Base-by-base conservation (phyloP, 2,329 filamentous ascomycete species). In the Zopfia rhizophila region DNA sequence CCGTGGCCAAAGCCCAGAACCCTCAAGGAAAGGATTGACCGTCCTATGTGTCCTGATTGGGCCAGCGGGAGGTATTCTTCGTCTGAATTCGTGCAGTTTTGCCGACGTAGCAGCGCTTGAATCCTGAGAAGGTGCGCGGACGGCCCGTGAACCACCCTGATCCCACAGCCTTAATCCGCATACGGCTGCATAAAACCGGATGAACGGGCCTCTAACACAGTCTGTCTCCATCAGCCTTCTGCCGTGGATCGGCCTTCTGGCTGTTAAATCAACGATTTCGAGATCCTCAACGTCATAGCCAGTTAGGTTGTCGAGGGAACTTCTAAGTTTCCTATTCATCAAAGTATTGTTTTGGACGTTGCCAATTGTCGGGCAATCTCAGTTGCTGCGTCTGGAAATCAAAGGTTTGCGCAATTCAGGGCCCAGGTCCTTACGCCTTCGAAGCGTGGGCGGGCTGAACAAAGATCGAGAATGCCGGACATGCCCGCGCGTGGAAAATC, bases 181-280 rank as follows among this genome's bases (percentile, higher is more conserved):
- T 60, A 25, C 37, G 59, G 59, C 47, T 51, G 54, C 62, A 61
- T 62, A 65, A 66, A 65, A 64, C 63, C 58, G 59, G 61, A 60
- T 51, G 47, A 29, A 48, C 56, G 41, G 43, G 32, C 51, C 53
- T 62, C 65, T 58, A 62, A 51, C 47, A 53, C 56, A 51, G 53
- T 48, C 58, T 53, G 51, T 52, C 52, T 48, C 49, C 3, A 41
- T 23, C 38, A 31, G 38, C 25, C 25, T 31, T 8, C 46, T 61
- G 58, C 56, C 58, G 45, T 44, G 48, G 58, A 67, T 68, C 65
- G 63, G 61, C 43, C 47, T 56, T 13, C 52, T 54, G 48, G 49
- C 58, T 51, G 50, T 53, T 41, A 18, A 51, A 66, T 69, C 62
- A 36, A 48, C 58, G 54, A 67, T 67, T 53, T 43, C 55, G 47